Conservation (phyloP, 768 basidiomycete genomes). For the Plicaturopsis crispa region DNA sequence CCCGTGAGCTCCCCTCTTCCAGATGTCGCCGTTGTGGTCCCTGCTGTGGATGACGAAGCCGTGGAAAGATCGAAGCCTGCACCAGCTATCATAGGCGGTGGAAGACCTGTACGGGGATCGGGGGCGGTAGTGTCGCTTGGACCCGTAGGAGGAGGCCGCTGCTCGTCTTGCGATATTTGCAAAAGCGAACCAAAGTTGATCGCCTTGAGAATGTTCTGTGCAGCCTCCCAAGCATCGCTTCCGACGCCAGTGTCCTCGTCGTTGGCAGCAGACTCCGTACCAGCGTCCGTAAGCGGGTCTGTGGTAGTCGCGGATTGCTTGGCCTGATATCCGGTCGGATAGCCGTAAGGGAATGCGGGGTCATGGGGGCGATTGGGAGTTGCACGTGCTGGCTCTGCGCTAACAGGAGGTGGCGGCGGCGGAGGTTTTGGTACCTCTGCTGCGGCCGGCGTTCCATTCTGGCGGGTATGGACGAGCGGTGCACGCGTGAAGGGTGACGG, state of each 20-base stretch:
- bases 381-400: constrained; percentile 2
- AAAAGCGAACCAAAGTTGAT: constrained; percentile 62
- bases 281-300: constrained; percentile 6
- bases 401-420: constrained; percentile 17
- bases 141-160: constrained; percentile 4
- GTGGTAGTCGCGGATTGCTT: constrained; percentile 13
- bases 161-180: constrained; percentile 13
- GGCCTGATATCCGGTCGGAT: constrained; percentile 12
- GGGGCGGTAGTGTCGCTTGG: constrained; percentile 3
- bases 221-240: constrained; percentile 70
- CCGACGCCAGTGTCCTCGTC: constrained; percentile 30
- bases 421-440: constrained; percentile 3
- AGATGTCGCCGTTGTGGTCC: constrained; percentile 4
- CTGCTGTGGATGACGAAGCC: constrained; percentile 5
- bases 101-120: background rate
- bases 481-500: constrained; percentile 55
- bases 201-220: constrained; percentile 69
- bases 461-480: constrained; percentile 33
- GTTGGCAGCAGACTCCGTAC: constrained; percentile 9
- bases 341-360: no score
- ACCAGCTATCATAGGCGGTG: background rate
- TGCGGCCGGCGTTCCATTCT: constrained; percentile 7
- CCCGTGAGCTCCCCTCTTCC: constrained; percentile 22
- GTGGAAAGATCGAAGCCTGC: constrained; percentile 10
- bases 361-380: no score